phyloP scores from a whole-genome alignment of 129 eudicot genomes.

The Kitagawia praeruptora region DNA sequence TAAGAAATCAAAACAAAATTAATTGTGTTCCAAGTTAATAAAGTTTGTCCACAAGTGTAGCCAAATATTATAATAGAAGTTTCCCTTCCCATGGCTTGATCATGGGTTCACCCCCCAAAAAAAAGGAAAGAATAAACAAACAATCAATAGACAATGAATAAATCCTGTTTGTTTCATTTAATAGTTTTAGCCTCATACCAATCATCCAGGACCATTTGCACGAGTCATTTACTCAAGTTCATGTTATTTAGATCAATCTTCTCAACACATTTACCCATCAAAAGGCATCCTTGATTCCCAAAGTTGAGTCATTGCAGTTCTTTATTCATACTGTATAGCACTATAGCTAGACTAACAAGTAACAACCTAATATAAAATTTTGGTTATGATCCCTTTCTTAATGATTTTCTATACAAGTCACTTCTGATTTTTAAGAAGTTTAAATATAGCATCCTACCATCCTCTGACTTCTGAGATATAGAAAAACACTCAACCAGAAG shows the following conservation, averaged over 20 bases:
- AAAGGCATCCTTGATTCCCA: not conserved
- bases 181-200: not conserved
- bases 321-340: not conserved
- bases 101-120: too few relatives aligned
- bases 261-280: not conserved
- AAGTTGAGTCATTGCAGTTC: not conserved
- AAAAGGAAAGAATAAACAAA: too few relatives aligned
- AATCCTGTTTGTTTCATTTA: not conserved
- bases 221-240: not conserved
- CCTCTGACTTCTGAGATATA: not conserved
- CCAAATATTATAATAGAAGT: not conserved
- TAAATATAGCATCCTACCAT: not conserved
- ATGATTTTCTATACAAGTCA: not conserved
- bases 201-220: not conserved
- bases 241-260: not conserved
- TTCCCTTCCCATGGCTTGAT: not conserved
- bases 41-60: not conserved
- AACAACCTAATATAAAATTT: not conserved
- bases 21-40: not conserved
- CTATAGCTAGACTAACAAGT: not conserved
- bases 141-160: not conserved
- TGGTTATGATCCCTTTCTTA: not conserved
- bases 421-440: not conserved
- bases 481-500: not conserved
- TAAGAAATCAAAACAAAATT: not conserved